Percentiles rank a stretch among this genome's conserved stretches.
Evolutionary conservation across 2,329 filamentous ascomycete species (phyloP).

Genomic region (Aspergillus tamarii): DNA sequence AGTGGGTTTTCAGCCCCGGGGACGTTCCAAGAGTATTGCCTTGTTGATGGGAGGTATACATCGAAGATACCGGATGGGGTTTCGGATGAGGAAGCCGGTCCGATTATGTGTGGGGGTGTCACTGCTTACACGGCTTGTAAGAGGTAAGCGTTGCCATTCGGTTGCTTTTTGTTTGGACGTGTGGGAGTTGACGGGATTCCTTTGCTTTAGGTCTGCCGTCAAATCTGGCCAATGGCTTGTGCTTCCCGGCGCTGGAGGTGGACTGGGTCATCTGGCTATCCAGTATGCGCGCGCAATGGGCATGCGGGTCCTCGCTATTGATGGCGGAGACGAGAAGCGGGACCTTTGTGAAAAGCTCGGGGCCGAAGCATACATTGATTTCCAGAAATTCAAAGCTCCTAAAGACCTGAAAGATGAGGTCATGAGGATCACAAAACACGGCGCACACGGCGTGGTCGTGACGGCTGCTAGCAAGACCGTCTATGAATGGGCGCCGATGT

Average conservation of each 20-base stretch:
- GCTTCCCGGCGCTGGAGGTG: conserved; percentile 46
- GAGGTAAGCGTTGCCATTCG: neutral
- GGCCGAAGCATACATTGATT: conserved; percentile 76
- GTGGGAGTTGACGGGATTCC: neutral
- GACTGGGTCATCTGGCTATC: conserved; percentile 75
- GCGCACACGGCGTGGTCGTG: conserved; percentile 83
- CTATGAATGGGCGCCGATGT: conserved; percentile 89
- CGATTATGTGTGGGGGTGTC: conserved; percentile 27
- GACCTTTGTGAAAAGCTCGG: conserved; percentile 69
- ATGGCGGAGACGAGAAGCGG: conserved; percentile 79
- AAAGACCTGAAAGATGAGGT: conserved; percentile 67
- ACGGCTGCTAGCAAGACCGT: conserved; percentile 86
- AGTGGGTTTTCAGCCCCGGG: conserved; percentile 23
- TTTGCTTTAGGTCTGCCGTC: conserved; percentile 35
- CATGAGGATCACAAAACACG: conserved; percentile 76
- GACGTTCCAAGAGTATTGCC: conserved; percentile 25
- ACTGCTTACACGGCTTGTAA: conserved; percentile 28
- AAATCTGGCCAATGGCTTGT: conserved; percentile 32
- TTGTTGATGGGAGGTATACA: conserved; percentile 21
- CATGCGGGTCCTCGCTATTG: conserved; percentile 76
- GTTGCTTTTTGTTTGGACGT: too few species aligned
- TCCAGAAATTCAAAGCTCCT: conserved; percentile 71
- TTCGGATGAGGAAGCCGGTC: conserved; percentile 21
- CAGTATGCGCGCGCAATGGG: conserved; percentile 95
- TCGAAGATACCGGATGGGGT: conserved; percentile 24